Evolutionary conservation across 306 rosid genomes (phyloP).

Genomic region (Fagus crenata): DNA sequence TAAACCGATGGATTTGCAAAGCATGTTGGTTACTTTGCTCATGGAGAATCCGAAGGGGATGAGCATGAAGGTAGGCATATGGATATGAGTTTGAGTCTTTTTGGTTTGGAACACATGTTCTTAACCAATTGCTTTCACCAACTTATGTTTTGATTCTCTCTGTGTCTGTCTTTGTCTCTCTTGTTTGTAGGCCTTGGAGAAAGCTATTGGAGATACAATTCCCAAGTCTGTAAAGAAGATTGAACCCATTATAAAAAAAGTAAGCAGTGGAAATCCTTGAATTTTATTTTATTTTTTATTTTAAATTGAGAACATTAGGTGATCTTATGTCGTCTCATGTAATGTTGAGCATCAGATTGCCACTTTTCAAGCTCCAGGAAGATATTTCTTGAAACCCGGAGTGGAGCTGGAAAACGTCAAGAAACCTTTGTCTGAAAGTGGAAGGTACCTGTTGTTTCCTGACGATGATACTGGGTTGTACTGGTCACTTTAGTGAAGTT

Average conservation of each 20-base stretch:
- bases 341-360: slow-evolving; percentile 73
- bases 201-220: slow-evolving; percentile 69
- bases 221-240: slow-evolving; percentile 68
- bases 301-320: slow-evolving; percentile 28
- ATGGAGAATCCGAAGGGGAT: slow-evolving; percentile 83
- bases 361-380: slow-evolving; percentile 73
- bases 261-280: slow-evolving; percentile 43
- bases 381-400: slow-evolving; percentile 63
- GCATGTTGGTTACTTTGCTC: slow-evolving; percentile 62
- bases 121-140: slow-evolving; percentile 10
- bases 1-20: slow-evolving; percentile 68
- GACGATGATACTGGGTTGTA: slow-evolving; percentile 13
- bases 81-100: slow-evolving; percentile 15
- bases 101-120: slow-evolving; percentile 11
- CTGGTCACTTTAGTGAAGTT: background rate
- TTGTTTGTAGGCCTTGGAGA: slow-evolving; percentile 72
- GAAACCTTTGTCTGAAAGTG: slow-evolving; percentile 64
- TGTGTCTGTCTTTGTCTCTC: slow-evolving; percentile 24
- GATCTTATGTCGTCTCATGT: slow-evolving; percentile 37
- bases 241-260: slow-evolving; percentile 75
- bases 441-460: slow-evolving; percentile 62
- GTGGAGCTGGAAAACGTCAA: slow-evolving; percentile 61
- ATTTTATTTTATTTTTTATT: background rate
- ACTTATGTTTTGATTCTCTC: slow-evolving; percentile 19
- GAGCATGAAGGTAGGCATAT: slow-evolving; percentile 58